Base-by-base conservation (phyloP, 2,329 filamentous ascomycete genomes). In the Aspergillus sp. region DNA sequence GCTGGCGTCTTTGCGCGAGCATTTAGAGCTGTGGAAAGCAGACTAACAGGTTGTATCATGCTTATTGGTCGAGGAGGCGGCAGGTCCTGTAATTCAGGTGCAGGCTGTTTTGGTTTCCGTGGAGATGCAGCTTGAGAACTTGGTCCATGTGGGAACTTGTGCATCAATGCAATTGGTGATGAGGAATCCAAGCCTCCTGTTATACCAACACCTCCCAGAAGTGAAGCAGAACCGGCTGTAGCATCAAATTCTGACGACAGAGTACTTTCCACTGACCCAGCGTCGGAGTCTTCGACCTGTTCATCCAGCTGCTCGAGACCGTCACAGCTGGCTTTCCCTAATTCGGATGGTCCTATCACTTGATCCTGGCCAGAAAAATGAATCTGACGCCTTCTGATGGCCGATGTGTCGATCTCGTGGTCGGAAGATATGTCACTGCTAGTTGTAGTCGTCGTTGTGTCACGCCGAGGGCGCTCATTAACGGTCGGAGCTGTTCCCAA, bases 361-460 rank as follows among this genome's bases (percentile, higher is more conserved):
- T 77, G 70, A 55, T 74, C 68, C 55, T 70, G 65, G 3, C 61
- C 63, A n/a, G 76, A 73, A 57, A 77, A 78, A 45, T 81, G 79
- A 41, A 84, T 77, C 52, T 83, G 77, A 51, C 82, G 80, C 59
- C 81, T 79, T 64, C 79, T 81, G 69, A 83, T 84, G 1, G 77
- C 73, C 7, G 79, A 76, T 0, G 81, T 75, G 51, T 85, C 83
- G 31, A 82, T 69, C 61, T 88, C 86, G 63, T 87, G 87, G 60
- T 88, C 86, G 1, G 85, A 87, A 0, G 85, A 87, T 75, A 88
- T 78, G 45, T 88, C 86, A 64, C 85, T 87, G 67, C 85, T 88
- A 4, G 85, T 87, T 9, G 84, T 82, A 0, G 86, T 88, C 15
- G 86, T 88, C 15, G 84, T 82, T 0, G 86, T 88, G 69, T 87